Conservation (phyloP, 2,329 filamentous ascomycete genomes). For the Penicillium sp. region DNA sequence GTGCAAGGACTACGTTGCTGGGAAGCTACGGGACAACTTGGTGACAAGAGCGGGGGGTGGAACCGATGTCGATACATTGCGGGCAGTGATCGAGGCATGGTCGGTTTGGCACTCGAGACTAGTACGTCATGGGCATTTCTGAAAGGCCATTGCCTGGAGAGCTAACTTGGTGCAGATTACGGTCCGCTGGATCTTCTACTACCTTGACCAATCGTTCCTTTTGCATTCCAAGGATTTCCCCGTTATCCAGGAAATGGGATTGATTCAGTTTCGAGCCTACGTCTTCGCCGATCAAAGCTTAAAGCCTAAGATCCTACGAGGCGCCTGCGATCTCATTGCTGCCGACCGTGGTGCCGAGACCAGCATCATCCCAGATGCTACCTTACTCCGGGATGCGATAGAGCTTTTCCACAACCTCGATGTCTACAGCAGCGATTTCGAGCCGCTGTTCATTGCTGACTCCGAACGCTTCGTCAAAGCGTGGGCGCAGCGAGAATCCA, state of each 20-base stretch:
- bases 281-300: slow-evolving; percentile 58
- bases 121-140: slow-evolving; percentile 50
- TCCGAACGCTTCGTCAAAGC: slow-evolving; percentile 69
- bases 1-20: slow-evolving; percentile 65
- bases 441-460: slow-evolving; percentile 68
- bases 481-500: slow-evolving; percentile 69
- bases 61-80: slow-evolving; percentile 66
- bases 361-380: slow-evolving; percentile 59
- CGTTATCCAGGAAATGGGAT: slow-evolving; percentile 79
- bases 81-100: slow-evolving; percentile 66
- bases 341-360: slow-evolving; percentile 63
- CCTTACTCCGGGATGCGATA: slow-evolving; percentile 72
- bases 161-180: slow-evolving; percentile 56
- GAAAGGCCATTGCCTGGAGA: background rate
- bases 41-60: slow-evolving; percentile 55
- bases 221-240: slow-evolving; percentile 68
- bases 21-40: slow-evolving; percentile 60
- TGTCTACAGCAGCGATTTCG: slow-evolving; percentile 78
- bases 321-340: slow-evolving; percentile 75
- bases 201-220: slow-evolving; percentile 86
- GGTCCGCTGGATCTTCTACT: slow-evolving; percentile 89
- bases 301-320: slow-evolving; percentile 59
- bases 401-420: slow-evolving; percentile 83
- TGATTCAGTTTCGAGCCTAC: slow-evolving; percentile 69
- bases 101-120: slow-evolving; percentile 74